Evolutionary conservation across 2,329 filamentous ascomycete genomes (phyloP).

Genomic region (Plenodomus biglobosus): DNA sequence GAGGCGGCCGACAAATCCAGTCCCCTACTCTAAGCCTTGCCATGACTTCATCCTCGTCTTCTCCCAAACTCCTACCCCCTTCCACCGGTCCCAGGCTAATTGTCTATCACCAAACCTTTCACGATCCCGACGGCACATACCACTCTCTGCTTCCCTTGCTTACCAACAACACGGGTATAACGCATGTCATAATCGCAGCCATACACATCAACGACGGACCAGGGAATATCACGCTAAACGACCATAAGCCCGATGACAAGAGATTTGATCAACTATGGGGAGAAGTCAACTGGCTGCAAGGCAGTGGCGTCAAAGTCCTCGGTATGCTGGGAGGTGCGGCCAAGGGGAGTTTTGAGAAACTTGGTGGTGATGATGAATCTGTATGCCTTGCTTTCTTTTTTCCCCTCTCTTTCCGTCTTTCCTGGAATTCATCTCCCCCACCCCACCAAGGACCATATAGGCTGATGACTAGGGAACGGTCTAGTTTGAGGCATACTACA

Average conservation of each 20-base stretch:
- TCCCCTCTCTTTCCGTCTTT: no score
- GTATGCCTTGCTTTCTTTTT: slow-evolving; percentile 23
- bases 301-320: slow-evolving; percentile 74
- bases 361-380: slow-evolving; percentile 37
- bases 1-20: neutral
- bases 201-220: slow-evolving; percentile 77
- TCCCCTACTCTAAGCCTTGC: slow-evolving; percentile 1
- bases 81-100: slow-evolving; percentile 49
- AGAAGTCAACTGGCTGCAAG: slow-evolving; percentile 72
- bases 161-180: slow-evolving; percentile 62
- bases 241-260: slow-evolving; percentile 68
- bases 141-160: slow-evolving; percentile 65
- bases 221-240: slow-evolving; percentile 73
- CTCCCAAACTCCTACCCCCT: slow-evolving; percentile 39
- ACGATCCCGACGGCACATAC: slow-evolving; percentile 56
- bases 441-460: neutral
- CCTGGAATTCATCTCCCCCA: no score
- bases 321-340: slow-evolving; percentile 88
- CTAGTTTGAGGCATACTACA: slow-evolving; percentile 73
- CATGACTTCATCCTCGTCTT: slow-evolving; percentile 29
- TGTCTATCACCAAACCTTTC: slow-evolving; percentile 67
- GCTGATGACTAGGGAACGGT: slow-evolving; percentile 3
- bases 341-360: slow-evolving; percentile 66
- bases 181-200: slow-evolving; percentile 84
- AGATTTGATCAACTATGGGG: slow-evolving; percentile 75